These are phyloP conservation scores for Fragaria nilgerrensis DNA, from an alignment of 306 rosid species.

Conservation along the genomic window DNA sequence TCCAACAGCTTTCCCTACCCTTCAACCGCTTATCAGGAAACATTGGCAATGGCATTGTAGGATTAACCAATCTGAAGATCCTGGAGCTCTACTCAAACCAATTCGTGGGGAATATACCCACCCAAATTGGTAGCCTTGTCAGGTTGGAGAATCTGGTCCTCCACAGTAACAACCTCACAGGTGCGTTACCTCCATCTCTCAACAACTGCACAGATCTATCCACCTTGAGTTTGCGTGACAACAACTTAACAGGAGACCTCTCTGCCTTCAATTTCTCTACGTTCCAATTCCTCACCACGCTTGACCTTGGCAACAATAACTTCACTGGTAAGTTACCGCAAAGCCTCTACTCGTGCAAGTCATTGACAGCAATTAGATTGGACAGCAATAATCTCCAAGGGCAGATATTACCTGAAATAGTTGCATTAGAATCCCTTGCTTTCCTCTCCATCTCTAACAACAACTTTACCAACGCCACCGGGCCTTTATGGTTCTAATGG, in stretches of 20 bases:
- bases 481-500: conserved; percentile 56
- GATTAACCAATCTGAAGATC: conserved; percentile 53
- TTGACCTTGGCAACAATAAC: conserved; percentile 76
- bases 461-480: conserved; percentile 50
- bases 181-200: conserved; percentile 58
- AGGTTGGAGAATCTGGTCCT: conserved; percentile 57
- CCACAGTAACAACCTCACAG: conserved; percentile 67
- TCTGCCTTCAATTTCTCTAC: conserved; percentile 63
- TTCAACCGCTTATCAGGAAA: conserved; percentile 55
- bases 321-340: conserved; percentile 66
- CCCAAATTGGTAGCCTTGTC: conserved; percentile 58
- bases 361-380: conserved; percentile 68
- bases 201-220: conserved; percentile 62
- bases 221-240: conserved; percentile 70
- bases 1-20: conserved; percentile 58
- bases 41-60: conserved; percentile 39
- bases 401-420: conserved; percentile 56
- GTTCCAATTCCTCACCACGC: conserved; percentile 50
- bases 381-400: conserved; percentile 64
- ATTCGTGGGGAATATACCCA: conserved; percentile 55
- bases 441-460: conserved; percentile 75
- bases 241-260: conserved; percentile 56
- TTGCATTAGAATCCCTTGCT: conserved; percentile 52
- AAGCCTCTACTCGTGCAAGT: conserved; percentile 70
- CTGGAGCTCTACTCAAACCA: conserved; percentile 71